A percentile compares a stretch with the other conserved stretches of the same genome.
phyloP scores from a whole-genome alignment of 1,284 basidiomycete genomes.

The Inonotus hispidus region DNA sequence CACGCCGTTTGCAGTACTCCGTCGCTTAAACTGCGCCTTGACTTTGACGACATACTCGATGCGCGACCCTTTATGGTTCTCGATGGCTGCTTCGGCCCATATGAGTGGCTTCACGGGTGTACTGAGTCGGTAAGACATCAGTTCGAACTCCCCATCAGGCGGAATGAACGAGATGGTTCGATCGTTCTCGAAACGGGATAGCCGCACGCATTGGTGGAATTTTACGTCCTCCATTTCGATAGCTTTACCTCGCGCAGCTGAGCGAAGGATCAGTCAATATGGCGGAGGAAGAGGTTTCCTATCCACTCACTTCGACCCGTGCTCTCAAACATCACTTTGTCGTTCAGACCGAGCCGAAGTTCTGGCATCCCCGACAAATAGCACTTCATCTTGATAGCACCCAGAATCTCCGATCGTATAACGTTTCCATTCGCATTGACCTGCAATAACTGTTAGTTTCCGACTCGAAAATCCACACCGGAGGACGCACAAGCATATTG shows the following conservation, averaged over 20 bases:
- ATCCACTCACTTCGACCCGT: slow-evolving; percentile 81
- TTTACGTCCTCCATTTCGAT: slow-evolving; percentile 99
- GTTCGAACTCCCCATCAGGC: slow-evolving; percentile 97
- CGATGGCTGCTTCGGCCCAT: slow-evolving; percentile 97
- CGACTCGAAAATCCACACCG: slow-evolving; percentile 2
- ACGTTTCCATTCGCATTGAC: slow-evolving; percentile 98
- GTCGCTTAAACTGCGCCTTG: slow-evolving; percentile 96
- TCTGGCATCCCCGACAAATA: slow-evolving; percentile 99
- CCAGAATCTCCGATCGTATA: slow-evolving; percentile 94
- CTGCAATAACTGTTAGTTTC: slow-evolving; percentile 33
- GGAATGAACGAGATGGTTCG: slow-evolving; percentile 99
- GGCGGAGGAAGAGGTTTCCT: background rate
- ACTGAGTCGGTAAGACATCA: slow-evolving; percentile 95
- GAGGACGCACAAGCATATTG: slow-evolving; percentile 75
- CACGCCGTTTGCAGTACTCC: slow-evolving; percentile 97
- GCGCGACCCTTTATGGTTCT: slow-evolving; percentile 88
- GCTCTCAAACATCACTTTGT: slow-evolving; percentile 99
- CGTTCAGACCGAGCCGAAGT: slow-evolving; percentile 91
- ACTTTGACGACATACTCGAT: slow-evolving; percentile 99
- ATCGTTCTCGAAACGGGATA: slow-evolving; percentile 99
- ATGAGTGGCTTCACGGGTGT: slow-evolving; percentile 97
- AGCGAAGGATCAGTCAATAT: slow-evolving; percentile 2
- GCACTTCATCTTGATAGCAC: slow-evolving; percentile 99
- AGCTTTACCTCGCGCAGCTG: slow-evolving; percentile 92
- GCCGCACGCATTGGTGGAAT: slow-evolving; percentile 99